Base-by-base conservation (phyloP, 2,329 filamentous ascomycete species). In the Botrytis aclada region DNA sequence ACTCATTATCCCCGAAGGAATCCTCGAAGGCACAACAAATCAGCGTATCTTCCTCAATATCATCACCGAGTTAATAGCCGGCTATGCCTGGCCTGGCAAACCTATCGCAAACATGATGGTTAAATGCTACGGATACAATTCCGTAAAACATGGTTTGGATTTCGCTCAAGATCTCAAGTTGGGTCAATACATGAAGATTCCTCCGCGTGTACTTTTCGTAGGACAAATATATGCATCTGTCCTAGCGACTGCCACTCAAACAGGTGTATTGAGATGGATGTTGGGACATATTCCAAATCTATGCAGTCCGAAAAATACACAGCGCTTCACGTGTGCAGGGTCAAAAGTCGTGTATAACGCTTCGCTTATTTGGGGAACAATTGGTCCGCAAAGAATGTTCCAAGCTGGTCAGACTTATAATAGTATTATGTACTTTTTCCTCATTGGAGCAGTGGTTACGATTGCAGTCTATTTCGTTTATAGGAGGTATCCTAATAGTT, bases 51-150 rank as follows among this genome's bases (percentile, higher is more conserved):
- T 86, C 70, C 77, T 93, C 51, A 94, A 94, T 76, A 89, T 93
- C 39, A 82, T 93, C 73, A 91, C 90, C 22, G 90, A 93, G 79
- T 92, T 91, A 77, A 87, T 93, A 75, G 87, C 91, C 74, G 91
- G 92, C 14, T 93, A 70, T 25, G 29, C 67, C 5, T 61, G 51
- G 39, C 74, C 62, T 18, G 91, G 91, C 18, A 87, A 86, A 4
- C 91, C 91, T 2, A 84, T 93, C 74, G 90, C 90, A 64, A 91
- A 92, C 87, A 93, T 93, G 89, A 70, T 70, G 51, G 51, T 70
- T 1, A 70, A 70, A 45, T 61, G 54, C 56, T 70, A 70, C 6
- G 89, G 90, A 87, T 9, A 86, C 83, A 3, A 84, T 82, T 73
- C 84, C 75, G 75, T 85, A 84, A 75, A 78, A 85, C 47, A 90